Evolutionary conservation across 345 rosid genomes (phyloP), one percentile per base, ranked within the genome.

Genomic region (Turritis glabra): DNA sequence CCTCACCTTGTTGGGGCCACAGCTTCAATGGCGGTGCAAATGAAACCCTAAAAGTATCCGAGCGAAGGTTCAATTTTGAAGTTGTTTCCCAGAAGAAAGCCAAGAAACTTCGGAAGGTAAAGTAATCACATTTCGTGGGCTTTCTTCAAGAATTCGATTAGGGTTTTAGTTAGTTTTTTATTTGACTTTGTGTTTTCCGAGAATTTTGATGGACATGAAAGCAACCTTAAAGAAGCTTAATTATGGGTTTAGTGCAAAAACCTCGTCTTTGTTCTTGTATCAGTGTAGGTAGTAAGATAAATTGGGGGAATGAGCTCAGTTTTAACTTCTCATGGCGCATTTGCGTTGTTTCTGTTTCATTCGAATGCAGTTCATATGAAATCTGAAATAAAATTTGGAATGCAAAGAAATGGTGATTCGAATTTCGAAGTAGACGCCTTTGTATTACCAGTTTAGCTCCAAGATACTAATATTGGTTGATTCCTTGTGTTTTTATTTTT

Each of bases 21-120:
- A 81, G 80, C 69, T 86, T 86, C 69, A 75, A 65, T 70, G 80
- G 77, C 35, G 74, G 38, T 66, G 40, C 56, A 8, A 84, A 80
- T 19, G 85, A 87, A 72, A 51, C 80, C 75, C 59, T 80, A 5
- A 84, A 80, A 66, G 32, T 85, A 25, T 58, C 79, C 5, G 84
- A 82, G 56, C 78, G 55, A 79, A 84, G 64, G 72, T 58, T 70
- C 58, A 72, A 57, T 22, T 54, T 85, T 57, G 66, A 78, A 62
- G 73, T 90, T 27, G 52, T 82, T 58, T 85, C 93, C 44, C 93
- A 88, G 73, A 94, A 88, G 85, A 94, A 94, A 80, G 83, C 87
- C 59, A 86, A 85, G 57, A 94, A 90, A 80, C 77, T 83, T 27
- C 88, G 95, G 23, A 87, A 90, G 91, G 98, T 88, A 71, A 71